Percentiles rank a stretch among this genome's conserved stretches.
Evolutionary conservation across 371 early-diverging fungal genomes (phyloP).

Genomic region (Syncephalastrum contaminatum): DNA sequence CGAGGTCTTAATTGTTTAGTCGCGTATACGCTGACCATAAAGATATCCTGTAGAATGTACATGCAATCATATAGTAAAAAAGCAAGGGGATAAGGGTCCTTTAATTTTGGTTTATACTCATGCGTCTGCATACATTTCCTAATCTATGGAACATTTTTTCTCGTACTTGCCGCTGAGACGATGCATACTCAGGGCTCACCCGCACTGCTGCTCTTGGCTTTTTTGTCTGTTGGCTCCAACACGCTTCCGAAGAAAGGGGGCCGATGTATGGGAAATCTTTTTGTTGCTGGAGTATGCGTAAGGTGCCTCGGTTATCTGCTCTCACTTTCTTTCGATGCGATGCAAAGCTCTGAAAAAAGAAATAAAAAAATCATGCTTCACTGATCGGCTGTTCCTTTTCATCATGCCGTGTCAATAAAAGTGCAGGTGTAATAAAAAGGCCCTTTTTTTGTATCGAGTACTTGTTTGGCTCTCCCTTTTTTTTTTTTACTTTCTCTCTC

Average conservation of each 20-base stretch:
- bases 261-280: too few relatives aligned
- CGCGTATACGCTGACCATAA: background rate
- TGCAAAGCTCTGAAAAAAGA: background rate
- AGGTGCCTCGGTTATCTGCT: too few relatives aligned
- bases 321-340: too few relatives aligned
- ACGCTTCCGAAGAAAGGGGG: too few relatives aligned
- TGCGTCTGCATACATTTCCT: conserved; percentile 20
- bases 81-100: conserved; percentile 15
- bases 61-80: background rate
- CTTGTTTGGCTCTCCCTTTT: conserved; percentile 14
- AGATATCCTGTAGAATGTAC: conserved; percentile 3
- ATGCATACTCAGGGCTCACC: too few relatives aligned
- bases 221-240: too few relatives aligned
- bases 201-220: too few relatives aligned
- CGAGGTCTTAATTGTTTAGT: too few relatives aligned
- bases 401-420: conserved; percentile 8
- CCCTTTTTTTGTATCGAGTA: conserved; percentile 9
- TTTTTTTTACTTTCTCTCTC: conserved; percentile 16
- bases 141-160: conserved; percentile 15
- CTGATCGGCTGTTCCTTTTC: too few relatives aligned
- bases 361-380: conserved; percentile 14
- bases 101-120: conserved; percentile 15
- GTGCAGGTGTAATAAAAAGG: conserved; percentile 15
- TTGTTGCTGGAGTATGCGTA: too few relatives aligned
- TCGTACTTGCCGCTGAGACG: background rate